Evolutionary conservation across 2,329 filamentous ascomycete species (phyloP).

Genomic region (Beauveria brongniartii): DNA sequence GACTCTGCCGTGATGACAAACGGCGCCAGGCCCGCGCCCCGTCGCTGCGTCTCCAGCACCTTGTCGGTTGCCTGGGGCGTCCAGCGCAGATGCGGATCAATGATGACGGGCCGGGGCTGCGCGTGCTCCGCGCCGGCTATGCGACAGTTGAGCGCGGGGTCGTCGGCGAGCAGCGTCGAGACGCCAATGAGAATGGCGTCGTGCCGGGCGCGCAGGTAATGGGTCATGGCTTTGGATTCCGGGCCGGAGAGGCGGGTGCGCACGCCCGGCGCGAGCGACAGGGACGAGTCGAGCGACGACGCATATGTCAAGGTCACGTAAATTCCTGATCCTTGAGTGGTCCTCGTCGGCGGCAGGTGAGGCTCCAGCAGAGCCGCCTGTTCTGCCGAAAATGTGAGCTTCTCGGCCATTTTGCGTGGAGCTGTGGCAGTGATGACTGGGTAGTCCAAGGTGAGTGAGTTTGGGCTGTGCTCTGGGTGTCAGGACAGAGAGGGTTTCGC

Average conservation of each 20-base stretch:
- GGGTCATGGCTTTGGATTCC: conserved; percentile 84
- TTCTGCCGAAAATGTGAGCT: conserved; percentile 25
- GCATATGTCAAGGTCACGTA: conserved; percentile 83
- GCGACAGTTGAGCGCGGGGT: conserved; percentile 79
- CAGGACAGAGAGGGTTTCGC: not conserved
- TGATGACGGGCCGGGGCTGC: conserved; percentile 73
- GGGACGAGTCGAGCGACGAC: conserved; percentile 74
- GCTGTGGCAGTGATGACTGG: not conserved
- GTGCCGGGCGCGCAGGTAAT: conserved; percentile 76
- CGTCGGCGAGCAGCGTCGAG: conserved; percentile 74
- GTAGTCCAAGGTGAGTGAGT: too few relatives aligned
- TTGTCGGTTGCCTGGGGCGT: conserved; percentile 50
- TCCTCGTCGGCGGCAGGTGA: conserved; percentile 22
- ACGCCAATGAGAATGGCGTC: conserved; percentile 80
- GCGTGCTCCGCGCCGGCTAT: conserved; percentile 45
- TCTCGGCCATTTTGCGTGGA: conserved; percentile 23
- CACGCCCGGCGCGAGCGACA: conserved; percentile 69
- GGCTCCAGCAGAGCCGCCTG: conserved; percentile 25
- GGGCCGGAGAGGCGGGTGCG: conserved; percentile 78
- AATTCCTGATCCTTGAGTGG: conserved; percentile 20
- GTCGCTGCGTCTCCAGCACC: conserved; percentile 55
- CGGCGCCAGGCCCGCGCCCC: conserved; percentile 62
- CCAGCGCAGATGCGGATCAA: conserved; percentile 77
- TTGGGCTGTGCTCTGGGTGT: too few relatives aligned
- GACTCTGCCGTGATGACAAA: conserved; percentile 55